Evolutionary conservation across 2,329 filamentous ascomycete genomes (phyloP), one percentile per base, ranked within the genome.

Genomic region (Monosporascus sp.): DNA sequence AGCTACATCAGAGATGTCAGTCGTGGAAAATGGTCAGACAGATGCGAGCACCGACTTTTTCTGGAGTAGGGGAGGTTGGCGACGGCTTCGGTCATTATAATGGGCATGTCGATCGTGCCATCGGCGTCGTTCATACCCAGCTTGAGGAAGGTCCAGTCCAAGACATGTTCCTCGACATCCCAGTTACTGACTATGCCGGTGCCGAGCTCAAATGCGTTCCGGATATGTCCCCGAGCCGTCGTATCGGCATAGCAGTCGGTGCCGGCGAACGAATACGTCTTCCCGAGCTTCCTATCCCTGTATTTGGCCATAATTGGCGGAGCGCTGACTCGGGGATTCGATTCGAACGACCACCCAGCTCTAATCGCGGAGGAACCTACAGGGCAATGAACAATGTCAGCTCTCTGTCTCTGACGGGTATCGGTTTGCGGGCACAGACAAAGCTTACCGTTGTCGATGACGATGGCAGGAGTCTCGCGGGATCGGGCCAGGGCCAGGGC

Each of bases 91-190:
- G 94, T 99, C 86, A 99, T 91, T 61, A 99, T 87, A 55, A 99
- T 83, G 1, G 93, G 92, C 63, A 91, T 78, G 63, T 93, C 91
- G 57, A 99, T 84, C 24, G 81, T 78, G 8, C 89, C 90, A 48
- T 87, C 83, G 4, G 78, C 77, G 17, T 84, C 84, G 60, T 95
- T 91, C 62, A 99, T 80, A 5, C 94, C 94, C 51, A 99, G 75
- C 73, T 97, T 97, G 61, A 97, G 79, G 70, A 99, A 99, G 43
- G 92, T 81, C 70, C 97, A 97, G 73, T 99, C 94, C 47, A 99
- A 74, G 5, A 97, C 79, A 54, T 93, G 91, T 71, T 99, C 94
- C 84, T 96, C 91, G 37, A 91, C 92, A 71, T 99, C 94, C 91
- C 95, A 99, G 68, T 97, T 97, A 70, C 90, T 92, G 56, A 97